phyloP scores from a whole-genome alignment of 225 moss, liverwort and hornwort species.

The Neckera pumila region DNA sequence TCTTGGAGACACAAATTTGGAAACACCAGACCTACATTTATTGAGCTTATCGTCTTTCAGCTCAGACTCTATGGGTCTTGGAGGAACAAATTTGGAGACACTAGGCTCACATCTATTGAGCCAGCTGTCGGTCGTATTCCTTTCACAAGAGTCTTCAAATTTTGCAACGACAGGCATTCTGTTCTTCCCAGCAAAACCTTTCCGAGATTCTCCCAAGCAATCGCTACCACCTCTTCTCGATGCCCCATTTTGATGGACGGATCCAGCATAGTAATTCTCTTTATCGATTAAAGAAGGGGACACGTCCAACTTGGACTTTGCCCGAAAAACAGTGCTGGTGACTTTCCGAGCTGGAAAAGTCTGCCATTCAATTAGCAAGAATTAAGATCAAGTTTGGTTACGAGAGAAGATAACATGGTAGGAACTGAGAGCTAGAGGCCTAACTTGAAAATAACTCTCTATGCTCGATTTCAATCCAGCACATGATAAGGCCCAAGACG shows the following conservation, averaged over 20 bases:
- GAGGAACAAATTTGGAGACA: conserved; percentile 25
- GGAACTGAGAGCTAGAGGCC: not conserved
- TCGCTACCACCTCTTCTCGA: conserved; percentile 23
- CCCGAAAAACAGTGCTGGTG: conserved; percentile 7
- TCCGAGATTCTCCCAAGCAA: not conserved
- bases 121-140: conserved; percentile 18
- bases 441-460: not conserved
- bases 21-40: not conserved
- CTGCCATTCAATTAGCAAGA: conserved; percentile 18
- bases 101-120: conserved; percentile 26
- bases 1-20: conserved; percentile 21
- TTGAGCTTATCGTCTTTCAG: not conserved
- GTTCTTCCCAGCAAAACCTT: not conserved
- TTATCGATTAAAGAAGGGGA: conserved; percentile 1
- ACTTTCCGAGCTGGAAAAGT: conserved; percentile 40
- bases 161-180: conserved; percentile 1
- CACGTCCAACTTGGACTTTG: conserved; percentile 4
- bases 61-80: not conserved
- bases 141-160: not conserved
- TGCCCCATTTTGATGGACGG: conserved; percentile 27
- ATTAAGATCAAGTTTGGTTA: not conserved
- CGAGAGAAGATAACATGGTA: not conserved
- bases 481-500: not conserved
- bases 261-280: conserved; percentile 14
- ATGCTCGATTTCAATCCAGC: not conserved